Conservation (phyloP, 441 rosid species). For the Pelargonium australe region DNA sequence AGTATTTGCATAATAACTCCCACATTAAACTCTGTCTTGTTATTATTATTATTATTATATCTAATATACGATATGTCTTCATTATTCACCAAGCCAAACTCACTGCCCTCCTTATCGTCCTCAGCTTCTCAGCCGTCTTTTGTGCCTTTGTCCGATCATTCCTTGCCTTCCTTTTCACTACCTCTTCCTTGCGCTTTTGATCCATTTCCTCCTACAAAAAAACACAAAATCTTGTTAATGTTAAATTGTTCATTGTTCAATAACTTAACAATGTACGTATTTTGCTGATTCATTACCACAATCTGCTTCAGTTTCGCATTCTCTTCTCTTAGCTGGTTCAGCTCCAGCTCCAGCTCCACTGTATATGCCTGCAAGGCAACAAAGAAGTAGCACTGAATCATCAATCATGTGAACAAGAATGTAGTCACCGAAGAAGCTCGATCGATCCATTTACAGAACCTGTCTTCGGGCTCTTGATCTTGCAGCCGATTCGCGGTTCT, state of each 20-base stretch:
- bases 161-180: slow-evolving; percentile 27
- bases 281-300: slow-evolving; percentile 37
- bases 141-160: slow-evolving; percentile 12
- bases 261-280: no score
- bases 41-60: neutral
- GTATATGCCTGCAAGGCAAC: slow-evolving; percentile 59
- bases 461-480: slow-evolving; percentile 91
- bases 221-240: no score
- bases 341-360: slow-evolving; percentile 74
- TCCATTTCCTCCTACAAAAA: slow-evolving; percentile 51
- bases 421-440: no score
- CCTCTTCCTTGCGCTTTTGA: slow-evolving; percentile 55
- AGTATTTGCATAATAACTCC: no score
- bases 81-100: slow-evolving; percentile 38
- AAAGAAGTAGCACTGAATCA: neutral
- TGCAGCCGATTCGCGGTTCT: slow-evolving; percentile 89
- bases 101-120: slow-evolving; percentile 35
- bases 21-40: no score
- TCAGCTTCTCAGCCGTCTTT: slow-evolving; percentile 33
- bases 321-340: slow-evolving; percentile 72
- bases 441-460: slow-evolving; percentile 27
- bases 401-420: no score
- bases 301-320: slow-evolving; percentile 54
- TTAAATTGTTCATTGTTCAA: no score
- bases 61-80: neutral